Evolutionary conservation across 2,329 filamentous ascomycete genomes (phyloP).

Genomic region (Hymenoscyphus occultus): DNA sequence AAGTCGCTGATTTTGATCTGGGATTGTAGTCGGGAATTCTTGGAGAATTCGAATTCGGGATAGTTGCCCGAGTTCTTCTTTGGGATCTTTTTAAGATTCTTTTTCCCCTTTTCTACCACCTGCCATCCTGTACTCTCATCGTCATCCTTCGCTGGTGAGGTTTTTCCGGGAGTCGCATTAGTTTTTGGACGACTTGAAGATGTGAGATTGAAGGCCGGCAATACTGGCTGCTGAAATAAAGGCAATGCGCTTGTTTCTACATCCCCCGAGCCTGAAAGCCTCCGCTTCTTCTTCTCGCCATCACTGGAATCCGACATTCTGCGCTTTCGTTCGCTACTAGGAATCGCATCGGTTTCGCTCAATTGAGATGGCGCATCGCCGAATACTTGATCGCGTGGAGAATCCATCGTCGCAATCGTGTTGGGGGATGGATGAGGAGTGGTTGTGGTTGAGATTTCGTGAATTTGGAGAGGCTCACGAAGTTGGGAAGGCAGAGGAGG

Average conservation of each 20-base stretch:
- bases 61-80: constrained; percentile 55
- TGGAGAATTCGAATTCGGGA: constrained; percentile 56
- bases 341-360: not conserved
- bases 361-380: not conserved
- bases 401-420: constrained; percentile 7
- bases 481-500: not conserved
- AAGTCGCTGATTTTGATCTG: constrained; percentile 62
- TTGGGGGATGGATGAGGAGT: not conserved
- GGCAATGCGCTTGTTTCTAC: constrained; percentile 26
- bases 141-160: constrained; percentile 13
- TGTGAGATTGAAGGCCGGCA: constrained; percentile 37
- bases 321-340: constrained; percentile 5
- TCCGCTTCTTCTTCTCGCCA: constrained; percentile 31
- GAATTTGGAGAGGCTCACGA: not conserved
- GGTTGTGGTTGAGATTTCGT: not conserved
- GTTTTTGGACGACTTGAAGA: constrained; percentile 24
- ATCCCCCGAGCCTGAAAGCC: constrained; percentile 27
- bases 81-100: constrained; percentile 61
- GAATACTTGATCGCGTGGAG: not conserved
- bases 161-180: constrained; percentile 17
- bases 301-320: constrained; percentile 36
- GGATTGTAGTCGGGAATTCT: constrained; percentile 53
- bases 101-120: constrained; percentile 47
- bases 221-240: constrained; percentile 30
- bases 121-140: constrained; percentile 46